A percentile compares a stretch with the other conserved stretches of the same genome.
These are phyloP conservation scores for Suillus paluster DNA, from an alignment of 768 basidiomycete genomes.

Conservation along the genomic window DNA sequence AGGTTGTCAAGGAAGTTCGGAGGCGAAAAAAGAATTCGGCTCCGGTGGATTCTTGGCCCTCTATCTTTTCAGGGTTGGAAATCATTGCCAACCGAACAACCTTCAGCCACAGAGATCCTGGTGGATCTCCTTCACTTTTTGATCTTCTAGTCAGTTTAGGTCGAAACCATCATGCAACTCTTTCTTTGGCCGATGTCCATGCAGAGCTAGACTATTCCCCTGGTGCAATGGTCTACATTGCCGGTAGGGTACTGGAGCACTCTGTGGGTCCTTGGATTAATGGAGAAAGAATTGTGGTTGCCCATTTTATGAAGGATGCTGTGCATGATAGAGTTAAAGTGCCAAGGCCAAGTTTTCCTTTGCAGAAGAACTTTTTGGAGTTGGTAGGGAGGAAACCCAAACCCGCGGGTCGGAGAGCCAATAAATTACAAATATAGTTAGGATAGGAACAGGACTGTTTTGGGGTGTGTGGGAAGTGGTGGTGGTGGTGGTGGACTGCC, in stretches of 20 bases:
- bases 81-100: conserved; percentile 7
- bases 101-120: not conserved
- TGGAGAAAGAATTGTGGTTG: not conserved
- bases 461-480: no score
- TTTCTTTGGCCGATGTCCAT: not conserved
- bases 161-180: no score
- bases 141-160: no score
- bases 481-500: no score
- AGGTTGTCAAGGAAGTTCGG: no score
- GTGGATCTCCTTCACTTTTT: not conserved
- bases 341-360: not conserved
- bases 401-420: no score
- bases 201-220: not conserved
- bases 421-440: no score
- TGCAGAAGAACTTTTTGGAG: not conserved
- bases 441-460: no score
- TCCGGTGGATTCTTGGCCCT: conserved; percentile 1
- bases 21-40: not conserved
- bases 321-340: not conserved
- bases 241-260: conserved; percentile 21
- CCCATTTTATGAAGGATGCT: conserved; percentile 1
- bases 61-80: conserved; percentile 5
- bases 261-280: not conserved
- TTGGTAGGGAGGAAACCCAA: no score
- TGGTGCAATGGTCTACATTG: conserved; percentile 10